Evolutionary conservation across 176 grass and related monocot genomes (phyloP).

Genomic region (Ensete ventricosum): DNA sequence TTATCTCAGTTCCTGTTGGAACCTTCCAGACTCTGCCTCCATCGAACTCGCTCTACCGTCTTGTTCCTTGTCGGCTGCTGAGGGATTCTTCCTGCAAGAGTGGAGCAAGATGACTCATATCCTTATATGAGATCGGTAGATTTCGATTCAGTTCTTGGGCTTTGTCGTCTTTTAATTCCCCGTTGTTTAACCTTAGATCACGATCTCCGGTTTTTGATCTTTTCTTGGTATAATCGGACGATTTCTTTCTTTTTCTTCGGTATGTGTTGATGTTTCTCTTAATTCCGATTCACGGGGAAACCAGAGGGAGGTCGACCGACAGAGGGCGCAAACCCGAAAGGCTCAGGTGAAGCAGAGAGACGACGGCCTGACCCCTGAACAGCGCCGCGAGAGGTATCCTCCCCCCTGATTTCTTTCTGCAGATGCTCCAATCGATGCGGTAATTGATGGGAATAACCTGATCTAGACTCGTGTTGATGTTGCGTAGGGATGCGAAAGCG

Average conservation of each 20-base stretch:
- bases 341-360: constrained; percentile 18
- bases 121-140: neutral
- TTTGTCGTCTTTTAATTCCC: neutral
- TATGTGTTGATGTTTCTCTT: constrained; percentile 23
- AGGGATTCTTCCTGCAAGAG: too few species aligned
- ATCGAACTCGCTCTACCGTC: too few species aligned
- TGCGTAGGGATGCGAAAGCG: constrained; percentile 68
- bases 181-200: neutral
- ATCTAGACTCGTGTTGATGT: constrained; percentile 1
- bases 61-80: too few species aligned
- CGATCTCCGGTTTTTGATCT: neutral
- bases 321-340: constrained; percentile 59
- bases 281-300: constrained; percentile 45
- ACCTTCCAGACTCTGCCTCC: too few species aligned
- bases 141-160: neutral
- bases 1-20: too few species aligned
- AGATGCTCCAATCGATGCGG: neutral
- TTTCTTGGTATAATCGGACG: neutral
- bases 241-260: neutral
- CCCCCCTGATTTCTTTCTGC: too few species aligned
- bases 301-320: constrained; percentile 72
- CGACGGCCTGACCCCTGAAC: constrained; percentile 71
- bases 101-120: neutral
- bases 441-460: neutral
- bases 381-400: constrained; percentile 29